phyloP scores from a whole-genome alignment of 352 stramenopile species.

The Globisporangium cederbergense region DNA sequence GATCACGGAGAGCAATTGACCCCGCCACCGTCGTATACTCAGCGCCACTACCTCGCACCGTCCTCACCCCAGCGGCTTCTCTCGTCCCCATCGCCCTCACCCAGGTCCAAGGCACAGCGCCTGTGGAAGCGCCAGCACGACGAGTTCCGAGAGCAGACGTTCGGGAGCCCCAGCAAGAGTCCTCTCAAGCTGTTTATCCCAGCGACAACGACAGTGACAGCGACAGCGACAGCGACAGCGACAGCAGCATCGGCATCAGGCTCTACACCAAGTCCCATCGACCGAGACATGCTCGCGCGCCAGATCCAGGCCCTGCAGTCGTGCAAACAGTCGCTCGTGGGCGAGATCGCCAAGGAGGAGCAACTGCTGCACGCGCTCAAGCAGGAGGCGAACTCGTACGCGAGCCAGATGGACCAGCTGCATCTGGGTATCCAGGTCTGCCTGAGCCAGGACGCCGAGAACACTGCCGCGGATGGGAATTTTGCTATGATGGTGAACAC shows the following conservation, averaged over 20 bases:
- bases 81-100: conserved; percentile 21
- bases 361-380: conserved; percentile 60
- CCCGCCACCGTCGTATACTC: not conserved
- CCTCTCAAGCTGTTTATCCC: conserved; percentile 3
- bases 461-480: not conserved
- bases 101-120: conserved; percentile 14
- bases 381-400: conserved; percentile 36
- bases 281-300: conserved; percentile 38
- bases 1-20: not conserved
- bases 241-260: not conserved
- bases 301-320: conserved; percentile 65
- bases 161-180: conserved; percentile 12
- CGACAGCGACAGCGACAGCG: not conserved
- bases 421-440: conserved; percentile 48
- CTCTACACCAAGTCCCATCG: conserved; percentile 18
- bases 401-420: conserved; percentile 52
- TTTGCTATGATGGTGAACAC: not conserved
- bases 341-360: conserved; percentile 62
- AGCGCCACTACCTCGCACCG: not conserved
- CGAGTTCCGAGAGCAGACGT: conserved; percentile 22
- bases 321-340: conserved; percentile 59
- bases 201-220: not conserved
- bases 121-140: conserved; percentile 25
- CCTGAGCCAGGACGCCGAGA: conserved; percentile 19
- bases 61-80: conserved; percentile 13